A percentile compares a stretch with the other conserved stretches of the same genome.
Conservation (phyloP, 106 monocot genomes). For the Dendrobium huoshanense region DNA sequence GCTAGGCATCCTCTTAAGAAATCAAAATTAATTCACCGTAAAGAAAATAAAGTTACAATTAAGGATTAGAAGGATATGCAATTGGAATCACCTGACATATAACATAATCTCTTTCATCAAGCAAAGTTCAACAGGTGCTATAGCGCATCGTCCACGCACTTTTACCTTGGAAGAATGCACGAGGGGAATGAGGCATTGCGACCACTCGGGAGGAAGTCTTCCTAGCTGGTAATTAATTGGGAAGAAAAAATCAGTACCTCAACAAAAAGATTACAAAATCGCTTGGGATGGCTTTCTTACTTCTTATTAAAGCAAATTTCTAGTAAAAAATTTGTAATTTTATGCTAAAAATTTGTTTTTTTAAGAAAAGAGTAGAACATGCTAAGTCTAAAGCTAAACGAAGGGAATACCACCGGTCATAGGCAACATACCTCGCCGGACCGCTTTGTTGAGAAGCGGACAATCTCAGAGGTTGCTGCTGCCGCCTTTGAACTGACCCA, state of each 20-base stretch:
- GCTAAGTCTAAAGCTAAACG: not conserved
- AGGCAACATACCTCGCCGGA: slow-evolving; percentile 55
- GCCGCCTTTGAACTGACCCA: slow-evolving; percentile 43
- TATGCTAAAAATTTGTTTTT: too few relatives aligned
- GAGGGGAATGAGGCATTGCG: slow-evolving; percentile 42
- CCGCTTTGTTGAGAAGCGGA: slow-evolving; percentile 72
- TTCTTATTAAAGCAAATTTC: too few relatives aligned
- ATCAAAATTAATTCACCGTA: not conserved
- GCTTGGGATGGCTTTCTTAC: too few relatives aligned
- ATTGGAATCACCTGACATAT: slow-evolving; percentile 49
- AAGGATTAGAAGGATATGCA: not conserved
- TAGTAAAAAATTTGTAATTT: too few relatives aligned
- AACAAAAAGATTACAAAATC: too few relatives aligned
- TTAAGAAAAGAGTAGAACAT: not conserved
- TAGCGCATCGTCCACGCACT: slow-evolving; percentile 39
- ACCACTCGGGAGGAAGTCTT: slow-evolving; percentile 68
- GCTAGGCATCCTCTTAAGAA: not conserved
- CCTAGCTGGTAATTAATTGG: slow-evolving; percentile 38
- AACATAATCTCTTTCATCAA: slow-evolving; percentile 67
- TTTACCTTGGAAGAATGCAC: slow-evolving; percentile 37
- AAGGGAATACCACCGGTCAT: not conserved
- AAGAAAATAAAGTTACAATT: not conserved
- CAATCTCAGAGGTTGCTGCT: slow-evolving; percentile 55
- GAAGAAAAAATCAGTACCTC: too few relatives aligned
- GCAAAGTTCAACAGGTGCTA: slow-evolving; percentile 33